Base-by-base conservation (phyloP, 371 early-diverging fungal genomes). In the Edhazardia aedis region DNA sequence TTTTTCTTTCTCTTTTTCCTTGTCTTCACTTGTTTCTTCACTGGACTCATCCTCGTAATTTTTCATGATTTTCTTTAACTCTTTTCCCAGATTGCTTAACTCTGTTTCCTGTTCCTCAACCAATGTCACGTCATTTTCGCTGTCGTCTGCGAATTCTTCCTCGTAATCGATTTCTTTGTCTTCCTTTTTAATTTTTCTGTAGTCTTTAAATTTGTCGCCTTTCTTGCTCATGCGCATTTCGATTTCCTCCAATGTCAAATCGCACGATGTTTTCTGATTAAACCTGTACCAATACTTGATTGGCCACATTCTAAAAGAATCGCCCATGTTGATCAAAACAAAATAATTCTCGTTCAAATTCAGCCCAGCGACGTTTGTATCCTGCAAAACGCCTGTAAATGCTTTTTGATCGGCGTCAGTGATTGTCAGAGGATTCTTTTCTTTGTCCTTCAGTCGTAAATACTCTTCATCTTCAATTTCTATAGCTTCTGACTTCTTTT, bases 271-370 rank as follows among this genome's bases (percentile, higher is more conserved):
- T 65, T 81, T 82, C 19, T 78, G 76, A 28, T 76, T 75, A 53
- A 91, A 88, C 63, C 82, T 83, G 74, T 88, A 90, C 83, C 84
- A 86, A 50, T 81, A 76, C 54, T 81, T 75, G 0, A 81, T 82
- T 6, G 84, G 84, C 18, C 85, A 77, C 1, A 87, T 84, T 58
- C 79, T 77, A 67, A 88, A 84, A 38, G 46, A 54, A 4, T 56
- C 43, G 21, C 61, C 63, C 12, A 48, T 52, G 11, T 61, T 53
- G 19, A 71, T 54, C 52, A 71, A 63, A 18, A 56, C 64, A 61
- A 65, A 71, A 47, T 71, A 68, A 11, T 48, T 39, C 1, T 51
- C 53, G 1, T 53, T 45, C 16, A 44, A 55, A 23, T 57, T 55
- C n/a, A n/a, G n/a, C n/a, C n/a, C n/a, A n/a, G n/a, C n/a, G n/a